A percentile compares a stretch with the other conserved stretches of the same genome.
These are phyloP conservation scores for Avena atlantica DNA, from an alignment of 176 grass and related monocot species.

Conservation along the genomic window DNA sequence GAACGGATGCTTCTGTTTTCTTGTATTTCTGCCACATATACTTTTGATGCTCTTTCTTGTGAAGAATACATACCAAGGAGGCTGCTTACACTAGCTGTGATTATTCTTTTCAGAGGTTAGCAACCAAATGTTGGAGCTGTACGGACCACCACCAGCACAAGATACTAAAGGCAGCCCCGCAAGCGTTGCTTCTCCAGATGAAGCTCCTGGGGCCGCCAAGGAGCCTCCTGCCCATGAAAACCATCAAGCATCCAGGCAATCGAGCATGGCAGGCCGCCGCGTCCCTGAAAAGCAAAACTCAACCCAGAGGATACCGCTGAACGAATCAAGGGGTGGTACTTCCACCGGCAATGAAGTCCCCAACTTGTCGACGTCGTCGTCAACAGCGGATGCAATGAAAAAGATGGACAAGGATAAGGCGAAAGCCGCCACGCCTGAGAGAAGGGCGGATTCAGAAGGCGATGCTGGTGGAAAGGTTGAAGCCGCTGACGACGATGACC, in stretches of 20 bases:
- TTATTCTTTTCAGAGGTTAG: slow-evolving; percentile 78
- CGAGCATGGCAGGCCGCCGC: slow-evolving; percentile 22
- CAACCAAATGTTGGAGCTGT: slow-evolving; percentile 96
- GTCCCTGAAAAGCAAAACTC: slow-evolving; percentile 53
- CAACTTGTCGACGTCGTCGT: slow-evolving; percentile 44
- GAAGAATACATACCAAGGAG: not conserved
- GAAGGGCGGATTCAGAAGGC: slow-evolving; percentile 57
- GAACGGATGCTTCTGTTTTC: not conserved
- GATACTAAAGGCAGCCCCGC: slow-evolving; percentile 64
- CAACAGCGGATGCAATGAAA: slow-evolving; percentile 61
- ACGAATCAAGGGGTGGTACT: slow-evolving; percentile 44
- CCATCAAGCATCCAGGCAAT: slow-evolving; percentile 41
- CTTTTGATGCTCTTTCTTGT: slow-evolving; percentile 25
- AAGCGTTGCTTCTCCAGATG: slow-evolving; percentile 42
- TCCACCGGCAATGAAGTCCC: slow-evolving; percentile 34
- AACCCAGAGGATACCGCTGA: slow-evolving; percentile 39
- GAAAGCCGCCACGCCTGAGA: slow-evolving; percentile 67
- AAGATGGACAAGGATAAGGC: slow-evolving; percentile 79
- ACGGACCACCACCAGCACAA: slow-evolving; percentile 57
- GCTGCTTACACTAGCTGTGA: slow-evolving; percentile 4
- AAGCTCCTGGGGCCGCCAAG: slow-evolving; percentile 43
- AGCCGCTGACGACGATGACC: slow-evolving; percentile 65
- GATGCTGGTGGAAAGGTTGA: slow-evolving; percentile 68
- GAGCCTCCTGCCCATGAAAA: slow-evolving; percentile 49
- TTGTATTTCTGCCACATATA: not conserved